Conservation (phyloP, 2,329 filamentous ascomycete species). For the Teratosphaeria zuluensis region DNA sequence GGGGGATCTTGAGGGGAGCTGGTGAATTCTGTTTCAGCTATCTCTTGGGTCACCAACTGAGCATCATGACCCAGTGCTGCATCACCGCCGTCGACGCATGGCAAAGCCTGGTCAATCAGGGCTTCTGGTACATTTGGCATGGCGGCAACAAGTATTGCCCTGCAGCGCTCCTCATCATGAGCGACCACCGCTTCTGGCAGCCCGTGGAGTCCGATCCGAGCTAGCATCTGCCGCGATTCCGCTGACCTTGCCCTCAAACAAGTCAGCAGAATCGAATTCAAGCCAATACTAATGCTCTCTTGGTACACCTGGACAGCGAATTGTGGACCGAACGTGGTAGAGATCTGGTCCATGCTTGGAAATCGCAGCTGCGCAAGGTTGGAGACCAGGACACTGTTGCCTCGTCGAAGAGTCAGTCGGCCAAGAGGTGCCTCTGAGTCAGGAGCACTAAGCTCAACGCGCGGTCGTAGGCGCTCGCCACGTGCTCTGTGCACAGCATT, state of each 20-base stretch:
- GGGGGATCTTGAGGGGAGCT: slow-evolving; percentile 8
- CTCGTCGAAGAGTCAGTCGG: neutral
- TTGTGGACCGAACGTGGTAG: neutral
- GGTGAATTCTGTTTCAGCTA: slow-evolving; percentile 17
- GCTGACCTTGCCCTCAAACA: neutral
- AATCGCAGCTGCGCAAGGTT: slow-evolving; percentile 1
- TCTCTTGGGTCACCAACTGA: neutral
- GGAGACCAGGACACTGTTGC: neutral
- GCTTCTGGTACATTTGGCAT: neutral
- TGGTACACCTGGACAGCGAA: neutral
- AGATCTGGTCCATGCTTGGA: neutral
- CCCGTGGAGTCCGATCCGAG: neutral
- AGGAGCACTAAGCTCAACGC: neutral
- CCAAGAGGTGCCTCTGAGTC: neutral
- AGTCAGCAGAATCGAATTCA: neutral
- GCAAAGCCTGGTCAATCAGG: neutral
- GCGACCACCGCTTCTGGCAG: neutral
- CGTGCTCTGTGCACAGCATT: slow-evolving; percentile 52
- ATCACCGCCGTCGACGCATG: neutral
- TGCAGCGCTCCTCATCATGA: neutral
- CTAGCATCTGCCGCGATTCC: neutral
- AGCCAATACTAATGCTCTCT: neutral
- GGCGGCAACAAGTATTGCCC: neutral
- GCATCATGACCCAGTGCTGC: neutral
- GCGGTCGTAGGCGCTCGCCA: neutral